phyloP scores from a whole-genome alignment of 306 rosid genomes.

The Gynostemma pentaphyllum region DNA sequence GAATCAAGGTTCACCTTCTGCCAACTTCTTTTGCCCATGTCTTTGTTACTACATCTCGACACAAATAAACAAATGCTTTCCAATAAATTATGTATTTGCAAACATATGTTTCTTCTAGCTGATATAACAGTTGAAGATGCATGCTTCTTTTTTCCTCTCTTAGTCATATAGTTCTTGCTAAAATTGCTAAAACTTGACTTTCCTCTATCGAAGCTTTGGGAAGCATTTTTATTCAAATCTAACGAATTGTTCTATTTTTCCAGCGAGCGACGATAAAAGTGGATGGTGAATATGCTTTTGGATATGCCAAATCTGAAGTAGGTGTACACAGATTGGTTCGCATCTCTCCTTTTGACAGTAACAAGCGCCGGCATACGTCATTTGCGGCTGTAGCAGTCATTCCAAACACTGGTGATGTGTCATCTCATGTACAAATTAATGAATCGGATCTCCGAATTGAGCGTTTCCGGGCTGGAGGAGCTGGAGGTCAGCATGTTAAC shows the following conservation, averaged over 20 bases:
- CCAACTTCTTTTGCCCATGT: conserved; percentile 9
- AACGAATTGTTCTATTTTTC: conserved; percentile 16
- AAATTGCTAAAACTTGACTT: not conserved
- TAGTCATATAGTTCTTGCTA: not conserved
- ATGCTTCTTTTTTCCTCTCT: not conserved
- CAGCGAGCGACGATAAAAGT: conserved; percentile 93
- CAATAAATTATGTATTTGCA: not conserved
- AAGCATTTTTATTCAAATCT: not conserved
- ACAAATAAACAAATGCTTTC: conserved; percentile 1
- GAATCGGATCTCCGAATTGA: conserved; percentile 94
- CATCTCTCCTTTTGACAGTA: conserved; percentile 90
- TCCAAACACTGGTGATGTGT: conserved; percentile 66
- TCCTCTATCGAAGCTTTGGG: not conserved
- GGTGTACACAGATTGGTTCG: conserved; percentile 96
- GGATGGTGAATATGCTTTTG: conserved; percentile 90
- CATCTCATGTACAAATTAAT: conserved; percentile 62
- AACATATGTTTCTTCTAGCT: not conserved
- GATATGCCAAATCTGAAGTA: conserved; percentile 96
- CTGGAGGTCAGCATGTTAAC: conserved; percentile 95
- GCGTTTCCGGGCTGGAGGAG: conserved; percentile 79
- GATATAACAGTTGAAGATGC: not conserved
- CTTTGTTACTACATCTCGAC: not conserved
- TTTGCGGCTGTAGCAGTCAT: conserved; percentile 96
- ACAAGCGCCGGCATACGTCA: conserved; percentile 87
- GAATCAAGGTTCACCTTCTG: conserved; percentile 87